Evolutionary conservation across 495 filamentous ascomycete genomes (phyloP), one percentile per base, ranked within the genome.

Genomic region (Hypoxylon intermedium): DNA sequence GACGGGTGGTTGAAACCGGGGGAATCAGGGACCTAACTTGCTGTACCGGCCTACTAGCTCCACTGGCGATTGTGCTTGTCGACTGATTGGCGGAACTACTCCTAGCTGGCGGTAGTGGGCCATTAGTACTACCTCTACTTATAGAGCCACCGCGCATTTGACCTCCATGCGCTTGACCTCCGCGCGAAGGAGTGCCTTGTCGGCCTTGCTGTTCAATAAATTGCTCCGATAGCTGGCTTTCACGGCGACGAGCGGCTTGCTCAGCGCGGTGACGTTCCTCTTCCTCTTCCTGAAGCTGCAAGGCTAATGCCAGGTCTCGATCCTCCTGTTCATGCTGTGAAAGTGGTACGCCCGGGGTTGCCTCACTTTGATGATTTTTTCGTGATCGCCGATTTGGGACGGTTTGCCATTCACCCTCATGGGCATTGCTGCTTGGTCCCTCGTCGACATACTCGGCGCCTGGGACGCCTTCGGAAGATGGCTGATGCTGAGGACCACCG

Each of bases 281-380:
- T 61, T 92, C 89, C 67, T 93, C 90, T 61, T 93, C 90, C 69
- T 93, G 90, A 2, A 93, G 78, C 72, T 92, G 89, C 18, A 93
- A 76, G 1, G 90, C 90, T 4, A 93, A 74, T 0, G 90, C 90
- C 2, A 93, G 75, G 57, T 93, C 90, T 45, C 88, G 83, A 68
- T 93, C 90, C 78, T 90, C 86, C 67, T 90, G 86, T 65, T 89
- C 86, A 21, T 70, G 65, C 24, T 62, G 73, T 12, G 74, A 74
- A 23, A 70, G 43, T 0, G 77, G 63, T n/a, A 71, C 50, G 30
- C 74, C 65, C 15, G 53, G 30, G 23, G 33, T 54, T 18, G 50
- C 44, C 51, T 69, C 60, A 50, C 30, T 60, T n/a, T 59, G 38
- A 11, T 53, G 65, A 41, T 68, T 65, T 20, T 64, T 69, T 37